Evolutionary conservation across 1,139 yeast species (phyloP).

Genomic region (Oligophagozyma castellii): DNA sequence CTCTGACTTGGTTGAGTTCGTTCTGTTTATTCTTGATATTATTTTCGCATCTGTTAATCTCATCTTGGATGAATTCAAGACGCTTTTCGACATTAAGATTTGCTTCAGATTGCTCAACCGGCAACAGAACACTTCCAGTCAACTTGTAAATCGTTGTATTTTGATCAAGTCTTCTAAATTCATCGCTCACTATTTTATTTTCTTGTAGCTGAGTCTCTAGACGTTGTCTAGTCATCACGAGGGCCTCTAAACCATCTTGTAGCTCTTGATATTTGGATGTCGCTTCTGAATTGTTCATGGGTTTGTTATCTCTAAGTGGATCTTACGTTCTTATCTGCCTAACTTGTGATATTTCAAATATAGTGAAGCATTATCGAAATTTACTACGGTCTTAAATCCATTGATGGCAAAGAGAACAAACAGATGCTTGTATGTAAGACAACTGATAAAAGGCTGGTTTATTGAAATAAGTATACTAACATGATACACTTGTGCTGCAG

Average conservation of each 20-base stretch:
- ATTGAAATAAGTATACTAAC: no score
- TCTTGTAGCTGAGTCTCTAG: slow-evolving; percentile 78
- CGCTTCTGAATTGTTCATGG: no score
- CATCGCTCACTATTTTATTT: slow-evolving; percentile 79
- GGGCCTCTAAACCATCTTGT: slow-evolving; percentile 33
- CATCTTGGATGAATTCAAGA: slow-evolving; percentile 69
- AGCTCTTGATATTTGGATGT: slow-evolving; percentile 21
- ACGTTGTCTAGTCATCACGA: slow-evolving; percentile 49
- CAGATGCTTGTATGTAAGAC: no score
- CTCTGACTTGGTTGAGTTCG: slow-evolving; percentile 36
- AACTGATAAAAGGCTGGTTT: no score
- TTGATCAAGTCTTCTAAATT: slow-evolving; percentile 48
- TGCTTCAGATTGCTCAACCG: slow-evolving; percentile 78
- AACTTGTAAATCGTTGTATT: slow-evolving; percentile 70
- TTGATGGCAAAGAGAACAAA: no score
- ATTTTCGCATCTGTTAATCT: slow-evolving; percentile 55
- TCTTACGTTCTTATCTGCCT: no score
- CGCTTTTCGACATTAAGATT: slow-evolving; percentile 72
- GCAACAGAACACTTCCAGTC: slow-evolving; percentile 83
- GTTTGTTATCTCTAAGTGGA: no score
- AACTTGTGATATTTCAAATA: no score
- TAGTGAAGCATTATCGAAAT: no score
- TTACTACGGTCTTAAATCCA: no score
- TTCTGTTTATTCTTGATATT: slow-evolving; percentile 41
- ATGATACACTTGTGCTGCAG: no score